These are phyloP conservation scores for Tribonema minus DNA, from an alignment of 108 stramenopile genomes.

Conservation along the genomic window DNA sequence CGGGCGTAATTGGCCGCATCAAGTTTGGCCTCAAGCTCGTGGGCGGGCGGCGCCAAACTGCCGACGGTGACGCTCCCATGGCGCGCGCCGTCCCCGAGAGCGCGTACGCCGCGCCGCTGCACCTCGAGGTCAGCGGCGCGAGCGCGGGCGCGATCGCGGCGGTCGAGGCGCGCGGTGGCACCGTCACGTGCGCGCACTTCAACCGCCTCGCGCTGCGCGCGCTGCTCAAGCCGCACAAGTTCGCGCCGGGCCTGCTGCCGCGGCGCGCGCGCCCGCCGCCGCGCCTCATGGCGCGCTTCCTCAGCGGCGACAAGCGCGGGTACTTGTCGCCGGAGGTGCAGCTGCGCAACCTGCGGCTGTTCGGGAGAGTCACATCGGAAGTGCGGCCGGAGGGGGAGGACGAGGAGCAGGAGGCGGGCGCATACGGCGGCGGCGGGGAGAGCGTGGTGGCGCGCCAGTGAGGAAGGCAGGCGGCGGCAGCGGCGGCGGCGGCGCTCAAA, in stretches of 20 bases:
- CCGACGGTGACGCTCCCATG: constrained; percentile 36
- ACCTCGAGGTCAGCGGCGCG: constrained; percentile 82
- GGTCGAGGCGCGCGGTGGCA: constrained; percentile 83
- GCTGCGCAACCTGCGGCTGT: constrained; percentile 23
- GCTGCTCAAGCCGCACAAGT: constrained; percentile 87
- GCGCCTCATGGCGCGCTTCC: constrained; percentile 85
- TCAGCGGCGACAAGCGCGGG: constrained; percentile 81
- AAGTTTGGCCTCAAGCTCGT: constrained; percentile 80
- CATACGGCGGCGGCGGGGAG: too few species aligned
- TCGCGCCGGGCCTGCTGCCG: constrained; percentile 65
- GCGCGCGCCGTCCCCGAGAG: constrained; percentile 62
- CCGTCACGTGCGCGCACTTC: constrained; percentile 89
- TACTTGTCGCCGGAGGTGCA: constrained; percentile 83
- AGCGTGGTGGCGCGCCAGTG: too few species aligned
- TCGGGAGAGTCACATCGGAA: constrained; percentile 15
- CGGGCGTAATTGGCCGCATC: constrained; percentile 72
- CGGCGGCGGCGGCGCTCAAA: too few species aligned
- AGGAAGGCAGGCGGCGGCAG: too few species aligned
- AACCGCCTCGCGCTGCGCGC: constrained; percentile 83
- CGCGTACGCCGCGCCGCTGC: constrained; percentile 52
- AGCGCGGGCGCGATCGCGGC: constrained; percentile 78
- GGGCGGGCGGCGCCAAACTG: constrained; percentile 4
- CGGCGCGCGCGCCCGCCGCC: constrained; percentile 86
- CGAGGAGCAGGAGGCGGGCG: neutral
- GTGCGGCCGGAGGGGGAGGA: constrained; percentile 1